Percentiles rank a stretch among this genome's conserved stretches.
Conservation (phyloP, 2,329 filamentous ascomycete genomes). For the Fusarium sarcochroum region DNA sequence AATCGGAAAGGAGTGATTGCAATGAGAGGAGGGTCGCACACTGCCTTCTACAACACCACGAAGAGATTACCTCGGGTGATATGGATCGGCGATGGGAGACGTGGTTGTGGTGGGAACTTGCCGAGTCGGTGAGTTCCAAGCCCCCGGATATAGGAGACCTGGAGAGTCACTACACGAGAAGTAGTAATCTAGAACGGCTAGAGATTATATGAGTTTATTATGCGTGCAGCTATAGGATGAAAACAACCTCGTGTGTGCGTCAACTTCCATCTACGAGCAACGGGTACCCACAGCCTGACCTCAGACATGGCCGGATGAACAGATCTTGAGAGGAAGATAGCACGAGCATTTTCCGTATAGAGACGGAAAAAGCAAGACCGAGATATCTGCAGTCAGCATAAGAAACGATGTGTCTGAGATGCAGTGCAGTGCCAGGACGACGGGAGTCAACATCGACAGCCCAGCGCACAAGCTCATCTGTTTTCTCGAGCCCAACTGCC, state of each 20-base stretch:
- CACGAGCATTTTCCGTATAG: background rate
- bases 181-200: background rate
- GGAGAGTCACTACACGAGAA: background rate
- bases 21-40: background rate
- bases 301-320: background rate
- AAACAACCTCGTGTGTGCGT: background rate
- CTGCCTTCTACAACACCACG: background rate
- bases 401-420: background rate
- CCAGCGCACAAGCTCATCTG: background rate
- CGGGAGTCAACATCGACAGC: background rate
- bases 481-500: background rate
- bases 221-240: background rate
- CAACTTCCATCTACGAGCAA: background rate
- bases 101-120: background rate
- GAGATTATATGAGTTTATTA: background rate
- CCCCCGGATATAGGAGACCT: background rate
- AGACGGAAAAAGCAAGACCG: background rate
- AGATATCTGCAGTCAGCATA: background rate
- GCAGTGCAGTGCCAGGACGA: background rate
- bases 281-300: background rate
- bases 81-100: background rate
- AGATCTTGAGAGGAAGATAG: background rate
- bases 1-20: conserved; percentile 13
- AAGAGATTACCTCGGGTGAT: background rate
- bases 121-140: background rate